Evolutionary conservation across 2,329 filamentous ascomycete genomes (phyloP).

Genomic region (Diaporthe eres): DNA sequence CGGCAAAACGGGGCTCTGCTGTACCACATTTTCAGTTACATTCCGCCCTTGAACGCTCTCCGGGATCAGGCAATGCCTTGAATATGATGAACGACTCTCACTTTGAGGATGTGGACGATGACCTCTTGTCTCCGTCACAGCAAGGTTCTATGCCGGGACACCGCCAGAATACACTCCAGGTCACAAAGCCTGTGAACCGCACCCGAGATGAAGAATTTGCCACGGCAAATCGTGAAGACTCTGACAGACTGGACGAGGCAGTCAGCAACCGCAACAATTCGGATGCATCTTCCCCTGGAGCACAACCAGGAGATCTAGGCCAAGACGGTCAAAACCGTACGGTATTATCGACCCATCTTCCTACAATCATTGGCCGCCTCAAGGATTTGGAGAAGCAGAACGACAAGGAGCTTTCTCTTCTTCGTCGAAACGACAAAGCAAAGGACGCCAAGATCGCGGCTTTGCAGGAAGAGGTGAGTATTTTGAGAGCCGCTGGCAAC

Average conservation of each 20-base stretch:
- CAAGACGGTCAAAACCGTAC: fast-evolving
- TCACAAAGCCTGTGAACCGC: too few species aligned
- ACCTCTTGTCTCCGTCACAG: background rate
- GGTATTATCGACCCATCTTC: background rate
- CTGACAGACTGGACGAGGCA: background rate
- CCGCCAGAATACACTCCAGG: too few species aligned
- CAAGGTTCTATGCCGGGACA: background rate
- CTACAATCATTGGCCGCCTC: background rate
- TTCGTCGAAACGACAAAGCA: background rate
- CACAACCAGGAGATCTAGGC: background rate
- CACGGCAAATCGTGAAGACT: background rate
- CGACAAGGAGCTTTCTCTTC: background rate
- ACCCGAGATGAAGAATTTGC: too few species aligned
- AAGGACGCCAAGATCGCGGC: background rate
- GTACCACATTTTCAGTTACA: too few species aligned
- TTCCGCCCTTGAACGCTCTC: too few species aligned
- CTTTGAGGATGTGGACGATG: too few species aligned
- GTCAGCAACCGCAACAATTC: background rate
- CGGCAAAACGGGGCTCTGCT: too few species aligned
- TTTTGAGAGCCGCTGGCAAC: background rate
- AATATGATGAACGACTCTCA: too few species aligned
- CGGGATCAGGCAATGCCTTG: too few species aligned
- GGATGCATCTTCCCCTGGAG: background rate
- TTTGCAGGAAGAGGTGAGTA: background rate
- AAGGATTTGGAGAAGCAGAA: background rate